Evolutionary conservation across 352 stramenopile species (phyloP).

Genomic region (Phytophthora cactorum): DNA sequence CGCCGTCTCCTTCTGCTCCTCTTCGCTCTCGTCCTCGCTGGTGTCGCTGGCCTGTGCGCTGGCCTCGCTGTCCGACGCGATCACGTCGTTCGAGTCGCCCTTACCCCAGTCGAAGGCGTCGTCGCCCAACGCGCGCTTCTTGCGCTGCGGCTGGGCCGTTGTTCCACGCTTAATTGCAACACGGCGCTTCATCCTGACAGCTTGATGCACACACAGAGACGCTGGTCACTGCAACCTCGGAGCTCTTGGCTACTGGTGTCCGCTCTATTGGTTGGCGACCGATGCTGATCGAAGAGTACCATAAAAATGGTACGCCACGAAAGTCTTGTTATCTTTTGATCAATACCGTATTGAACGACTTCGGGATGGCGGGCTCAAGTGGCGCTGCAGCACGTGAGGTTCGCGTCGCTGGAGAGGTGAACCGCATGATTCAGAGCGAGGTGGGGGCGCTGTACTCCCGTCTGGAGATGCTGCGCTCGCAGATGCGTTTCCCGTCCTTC

Average conservation of each 20-base stretch:
- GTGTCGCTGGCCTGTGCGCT: slow-evolving; percentile 36
- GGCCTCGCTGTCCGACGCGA: slow-evolving; percentile 78
- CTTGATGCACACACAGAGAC: background rate
- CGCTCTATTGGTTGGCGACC: slow-evolving; percentile 37
- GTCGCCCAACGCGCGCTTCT: slow-evolving; percentile 78
- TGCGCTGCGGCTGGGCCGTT: slow-evolving; percentile 43
- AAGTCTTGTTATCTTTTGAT: background rate
- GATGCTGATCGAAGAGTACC: background rate
- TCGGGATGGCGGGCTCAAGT: slow-evolving; percentile 21
- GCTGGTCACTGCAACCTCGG: background rate
- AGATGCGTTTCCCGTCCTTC: slow-evolving; percentile 84
- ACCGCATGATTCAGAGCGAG: slow-evolving; percentile 87
- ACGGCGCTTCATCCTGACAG: slow-evolving; percentile 38
- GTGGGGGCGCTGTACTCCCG: slow-evolving; percentile 72
- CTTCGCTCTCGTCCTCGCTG: slow-evolving; percentile 42
- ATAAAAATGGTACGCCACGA: background rate
- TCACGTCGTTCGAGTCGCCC: slow-evolving; percentile 54
- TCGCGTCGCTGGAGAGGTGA: slow-evolving; percentile 73
- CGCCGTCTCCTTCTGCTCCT: slow-evolving; percentile 79
- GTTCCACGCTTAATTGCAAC: slow-evolving; percentile 66
- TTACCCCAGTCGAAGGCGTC: slow-evolving; percentile 84
- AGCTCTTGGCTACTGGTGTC: slow-evolving; percentile 18
- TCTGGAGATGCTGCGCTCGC: slow-evolving; percentile 67
- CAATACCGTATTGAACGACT: background rate
- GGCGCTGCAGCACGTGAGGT: slow-evolving; percentile 29